Evolutionary conservation across 257 asterid genomes (phyloP), one percentile per base, ranked within the genome.

Genomic region (Striga asiatica): DNA sequence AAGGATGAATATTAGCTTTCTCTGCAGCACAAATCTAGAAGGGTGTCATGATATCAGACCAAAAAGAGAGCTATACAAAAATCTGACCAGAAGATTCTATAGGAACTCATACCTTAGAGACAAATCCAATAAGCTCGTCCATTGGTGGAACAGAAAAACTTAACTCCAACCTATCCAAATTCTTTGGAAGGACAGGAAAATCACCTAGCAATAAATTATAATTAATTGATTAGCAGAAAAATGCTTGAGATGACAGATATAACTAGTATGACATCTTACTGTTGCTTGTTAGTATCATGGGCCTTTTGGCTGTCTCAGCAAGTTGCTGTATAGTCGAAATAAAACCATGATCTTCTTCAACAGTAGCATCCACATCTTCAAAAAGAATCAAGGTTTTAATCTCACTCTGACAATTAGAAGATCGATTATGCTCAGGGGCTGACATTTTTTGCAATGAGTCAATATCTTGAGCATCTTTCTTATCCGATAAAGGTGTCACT

Each of bases 281-380:
- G 50, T 87, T 88, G 77, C 95, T 81, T 55, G 98, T 87, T 78
- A 92, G 61, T 72, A 92, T 88, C 84, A 92, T 92, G 69, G 98
- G 98, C 56, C 97, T 83, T 74, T 92, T 92, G 2, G 97, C 95
- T 20, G 89, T 82, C 78, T 60, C 78, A 25, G 94, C 88, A 24
- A 92, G 88, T 71, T 84, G 97, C 56, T 92, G 94, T 70, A 92
- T 81, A 53, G 95, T 70, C 29, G 89, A 67, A 41, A 84, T 61
- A 70, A 92, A 79, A 42, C 97, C 98, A 60, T 72, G 92, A 70
- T 88, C 98, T 69, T 88, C 97, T 69, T 64, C 66, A 5, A 84
- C 80, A 53, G 72, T 75, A 51, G 88, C 86, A 68, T 92, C 98
- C 62, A 92, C 93, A 66, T 92, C 98, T 82, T 92, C 98, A 70